Conservation (phyloP, 192 early-diverging fungal genomes). For the Phycomyces nitens region DNA sequence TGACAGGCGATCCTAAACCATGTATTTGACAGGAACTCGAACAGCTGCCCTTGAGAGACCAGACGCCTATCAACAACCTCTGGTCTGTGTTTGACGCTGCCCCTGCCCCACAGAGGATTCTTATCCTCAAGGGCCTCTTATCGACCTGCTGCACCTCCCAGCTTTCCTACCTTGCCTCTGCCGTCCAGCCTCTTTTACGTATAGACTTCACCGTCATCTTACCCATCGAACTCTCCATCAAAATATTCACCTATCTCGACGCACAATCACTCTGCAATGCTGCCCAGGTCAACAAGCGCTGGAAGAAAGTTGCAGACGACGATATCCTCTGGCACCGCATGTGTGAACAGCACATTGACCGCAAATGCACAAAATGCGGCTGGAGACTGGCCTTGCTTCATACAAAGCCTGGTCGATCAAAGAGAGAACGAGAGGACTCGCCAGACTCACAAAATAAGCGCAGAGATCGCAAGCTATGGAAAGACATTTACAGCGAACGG, state of each 20-base stretch:
- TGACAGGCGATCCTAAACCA: no score
- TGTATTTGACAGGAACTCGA: constrained; percentile 38
- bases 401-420: constrained; percentile 28
- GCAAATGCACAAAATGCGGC: constrained; percentile 91
- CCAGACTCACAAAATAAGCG: neutral
- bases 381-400: constrained; percentile 88
- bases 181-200: constrained; percentile 62
- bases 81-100: constrained; percentile 63
- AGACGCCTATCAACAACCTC: constrained; percentile 53
- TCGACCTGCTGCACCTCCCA: constrained; percentile 80
- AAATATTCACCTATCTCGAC: constrained; percentile 87
- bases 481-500: constrained; percentile 92
- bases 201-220: constrained; percentile 74
- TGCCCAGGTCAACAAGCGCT: constrained; percentile 77
- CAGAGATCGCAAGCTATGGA: constrained; percentile 76
- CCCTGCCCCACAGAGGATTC: constrained; percentile 50
- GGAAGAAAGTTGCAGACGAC: constrained; percentile 85
- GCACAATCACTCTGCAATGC: constrained; percentile 85
- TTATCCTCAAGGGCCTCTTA: constrained; percentile 73
- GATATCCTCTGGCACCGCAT: constrained; percentile 94
- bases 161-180: constrained; percentile 73
- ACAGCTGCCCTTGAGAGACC: constrained; percentile 51
- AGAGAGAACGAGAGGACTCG: neutral
- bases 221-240: constrained; percentile 75
- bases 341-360: constrained; percentile 97